These are phyloP conservation scores for Begonia masoniana DNA, from an alignment of 306 rosid species.

Conservation along the genomic window DNA sequence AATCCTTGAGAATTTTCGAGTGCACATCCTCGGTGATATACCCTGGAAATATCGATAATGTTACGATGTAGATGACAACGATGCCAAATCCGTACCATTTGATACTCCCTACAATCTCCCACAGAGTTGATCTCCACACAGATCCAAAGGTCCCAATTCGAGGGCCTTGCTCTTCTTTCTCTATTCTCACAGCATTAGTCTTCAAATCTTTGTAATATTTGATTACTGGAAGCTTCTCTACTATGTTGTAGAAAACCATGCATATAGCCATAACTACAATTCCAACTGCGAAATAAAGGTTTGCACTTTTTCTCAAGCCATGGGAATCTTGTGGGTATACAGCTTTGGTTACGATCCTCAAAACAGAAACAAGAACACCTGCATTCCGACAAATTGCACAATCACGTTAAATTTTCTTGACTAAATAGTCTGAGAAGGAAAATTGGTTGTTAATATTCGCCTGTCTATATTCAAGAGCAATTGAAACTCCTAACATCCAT, in stretches of 20 bases:
- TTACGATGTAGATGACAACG: constrained; percentile 54
- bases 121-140: constrained; percentile 41
- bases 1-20: constrained; percentile 61
- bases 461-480: too few species aligned
- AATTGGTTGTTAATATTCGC: too few species aligned
- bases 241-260: constrained; percentile 49
- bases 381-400: not conserved
- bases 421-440: too few species aligned
- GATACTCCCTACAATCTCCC: constrained; percentile 46
- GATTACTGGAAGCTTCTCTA: constrained; percentile 63
- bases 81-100: constrained; percentile 76
- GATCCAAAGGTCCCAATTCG: constrained; percentile 16
- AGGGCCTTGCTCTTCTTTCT: constrained; percentile 37
- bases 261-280: constrained; percentile 54
- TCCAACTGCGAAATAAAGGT: constrained; percentile 63
- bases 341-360: constrained; percentile 75
- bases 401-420: too few species aligned
- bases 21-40: constrained; percentile 89
- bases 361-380: constrained; percentile 69
- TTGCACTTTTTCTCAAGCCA: constrained; percentile 67
- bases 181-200: constrained; percentile 36
- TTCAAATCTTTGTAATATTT: constrained; percentile 59
- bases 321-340: constrained; percentile 55
- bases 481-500: too few species aligned
- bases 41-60: constrained; percentile 84